These are phyloP conservation scores for Saraca asoca DNA, from an alignment of 331 rosid genomes.

Conservation along the genomic window DNA sequence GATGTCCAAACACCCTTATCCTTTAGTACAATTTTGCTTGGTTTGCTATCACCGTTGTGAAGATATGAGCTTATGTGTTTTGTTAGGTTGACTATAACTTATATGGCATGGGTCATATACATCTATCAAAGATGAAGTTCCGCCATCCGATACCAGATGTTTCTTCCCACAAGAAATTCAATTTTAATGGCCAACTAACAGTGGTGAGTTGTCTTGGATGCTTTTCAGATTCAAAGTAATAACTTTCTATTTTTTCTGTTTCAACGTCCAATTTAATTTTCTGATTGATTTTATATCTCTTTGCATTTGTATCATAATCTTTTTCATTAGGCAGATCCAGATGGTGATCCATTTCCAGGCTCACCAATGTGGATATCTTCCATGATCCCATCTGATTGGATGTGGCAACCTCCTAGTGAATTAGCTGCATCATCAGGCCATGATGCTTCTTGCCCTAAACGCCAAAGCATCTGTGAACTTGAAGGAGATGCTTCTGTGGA, in stretches of 20 bases:
- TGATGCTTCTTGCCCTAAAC: conserved; percentile 47
- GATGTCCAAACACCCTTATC: conserved; percentile 8
- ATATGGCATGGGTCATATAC: conserved; percentile 90
- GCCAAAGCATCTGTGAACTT: conserved; percentile 85
- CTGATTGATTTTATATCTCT: conserved; percentile 18
- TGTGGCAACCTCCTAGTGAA: conserved; percentile 55
- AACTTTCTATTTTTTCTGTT: conserved; percentile 9
- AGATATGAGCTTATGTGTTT: conserved; percentile 27
- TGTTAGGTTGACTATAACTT: conserved; percentile 85
- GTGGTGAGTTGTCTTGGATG: conserved; percentile 45
- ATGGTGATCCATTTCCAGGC: conserved; percentile 42
- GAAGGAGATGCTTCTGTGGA: conserved; percentile 82
- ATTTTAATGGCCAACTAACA: conserved; percentile 37
- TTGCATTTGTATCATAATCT: conserved; percentile 35
- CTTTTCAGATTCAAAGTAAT: conserved; percentile 41
- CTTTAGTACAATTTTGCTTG: conserved; percentile 22
- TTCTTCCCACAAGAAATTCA: conserved; percentile 42
- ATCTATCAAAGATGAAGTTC: conserved; percentile 76
- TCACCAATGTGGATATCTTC: conserved; percentile 67
- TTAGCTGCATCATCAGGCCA: conserved; percentile 42
- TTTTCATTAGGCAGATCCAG: conserved; percentile 63
- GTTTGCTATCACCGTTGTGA: conserved; percentile 11
- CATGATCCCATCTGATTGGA: conserved; percentile 65
- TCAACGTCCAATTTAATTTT: conserved; percentile 11
- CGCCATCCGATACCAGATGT: conserved; percentile 73